A percentile compares a stretch with the other conserved stretches of the same genome.
Evolutionary conservation across 2,329 filamentous ascomycete genomes (phyloP).

Genomic region (Fusarium odoratissimum): DNA sequence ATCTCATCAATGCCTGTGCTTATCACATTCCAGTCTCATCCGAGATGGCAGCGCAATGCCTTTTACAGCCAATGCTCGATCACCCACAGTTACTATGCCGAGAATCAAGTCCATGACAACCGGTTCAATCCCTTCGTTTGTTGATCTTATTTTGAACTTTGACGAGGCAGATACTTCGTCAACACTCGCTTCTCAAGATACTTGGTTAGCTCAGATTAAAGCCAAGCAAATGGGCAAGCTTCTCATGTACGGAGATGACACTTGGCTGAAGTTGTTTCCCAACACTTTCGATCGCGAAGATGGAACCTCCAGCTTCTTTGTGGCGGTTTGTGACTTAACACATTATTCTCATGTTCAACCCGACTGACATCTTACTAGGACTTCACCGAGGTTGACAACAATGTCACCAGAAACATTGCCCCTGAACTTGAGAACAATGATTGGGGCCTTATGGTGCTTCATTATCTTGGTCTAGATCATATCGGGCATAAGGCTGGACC

Average conservation of each 20-base stretch:
- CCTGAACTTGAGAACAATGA: constrained; percentile 80
- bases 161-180: constrained; percentile 94
- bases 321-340: constrained; percentile 77
- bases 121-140: constrained; percentile 96
- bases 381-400: constrained; percentile 97
- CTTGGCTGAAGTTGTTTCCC: constrained; percentile 97
- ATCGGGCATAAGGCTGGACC: constrained; percentile 98
- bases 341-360: background rate
- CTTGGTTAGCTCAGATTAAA: constrained; percentile 94
- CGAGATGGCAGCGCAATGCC: constrained; percentile 85
- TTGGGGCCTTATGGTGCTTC: constrained; percentile 94
- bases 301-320: constrained; percentile 97
- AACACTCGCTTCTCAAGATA: constrained; percentile 88
- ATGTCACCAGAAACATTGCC: constrained; percentile 91
- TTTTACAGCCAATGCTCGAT: constrained; percentile 95
- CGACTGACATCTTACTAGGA: constrained; percentile 66
- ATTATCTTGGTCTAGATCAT: constrained; percentile 95
- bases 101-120: constrained; percentile 97
- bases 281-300: constrained; percentile 87
- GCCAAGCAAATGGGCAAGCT: constrained; percentile 77
- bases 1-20: constrained; percentile 8
- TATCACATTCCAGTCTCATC: constrained; percentile 73
- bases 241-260: constrained; percentile 97
- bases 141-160: constrained; percentile 96
- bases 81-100: constrained; percentile 98